A percentile compares a stretch with the other conserved stretches of the same genome.
Conservation (phyloP, 345 rosid species). For the Eucalyptus polyanthemos region DNA sequence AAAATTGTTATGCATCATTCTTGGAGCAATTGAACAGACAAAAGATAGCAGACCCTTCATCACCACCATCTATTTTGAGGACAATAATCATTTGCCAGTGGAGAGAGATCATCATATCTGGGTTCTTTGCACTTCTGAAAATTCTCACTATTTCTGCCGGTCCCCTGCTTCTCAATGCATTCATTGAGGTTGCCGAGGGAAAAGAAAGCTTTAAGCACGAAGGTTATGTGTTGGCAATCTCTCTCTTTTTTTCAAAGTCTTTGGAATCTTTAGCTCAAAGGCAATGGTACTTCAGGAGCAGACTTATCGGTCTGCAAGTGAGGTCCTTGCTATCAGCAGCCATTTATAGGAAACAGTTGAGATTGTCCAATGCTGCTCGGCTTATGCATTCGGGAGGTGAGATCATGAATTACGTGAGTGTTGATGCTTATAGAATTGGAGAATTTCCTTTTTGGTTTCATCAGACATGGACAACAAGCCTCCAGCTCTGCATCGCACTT, state of each 20-base stretch:
- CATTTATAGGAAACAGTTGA: constrained; percentile 72
- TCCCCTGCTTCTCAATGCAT: constrained; percentile 77
- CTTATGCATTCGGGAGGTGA: constrained; percentile 77
- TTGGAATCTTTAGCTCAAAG: constrained; percentile 81
- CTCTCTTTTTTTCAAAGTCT: constrained; percentile 48
- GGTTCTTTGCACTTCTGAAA: constrained; percentile 76
- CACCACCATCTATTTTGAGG: constrained; percentile 44
- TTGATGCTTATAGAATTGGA: constrained; percentile 90
- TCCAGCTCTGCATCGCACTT: constrained; percentile 72
- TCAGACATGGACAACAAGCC: constrained; percentile 86
- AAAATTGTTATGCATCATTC: constrained; percentile 52
- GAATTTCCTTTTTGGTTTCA: constrained; percentile 97
- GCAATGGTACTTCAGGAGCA: constrained; percentile 86
- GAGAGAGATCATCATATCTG: constrained; percentile 63
- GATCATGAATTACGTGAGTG: constrained; percentile 84
- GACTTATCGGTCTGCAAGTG: constrained; percentile 67
- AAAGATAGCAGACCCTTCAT: constrained; percentile 21
- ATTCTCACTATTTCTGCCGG: constrained; percentile 67
- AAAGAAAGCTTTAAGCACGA: constrained; percentile 46
- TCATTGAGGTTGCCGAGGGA: constrained; percentile 88
- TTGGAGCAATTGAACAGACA: constrained; percentile 37
- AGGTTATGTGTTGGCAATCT: constrained; percentile 57
- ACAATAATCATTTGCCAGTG: constrained; percentile 45
- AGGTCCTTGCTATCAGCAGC: constrained; percentile 80
- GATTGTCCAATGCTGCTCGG: constrained; percentile 67